phyloP scores from a whole-genome alignment of 108 stramenopile genomes.

The Skeletonema potamos region DNA sequence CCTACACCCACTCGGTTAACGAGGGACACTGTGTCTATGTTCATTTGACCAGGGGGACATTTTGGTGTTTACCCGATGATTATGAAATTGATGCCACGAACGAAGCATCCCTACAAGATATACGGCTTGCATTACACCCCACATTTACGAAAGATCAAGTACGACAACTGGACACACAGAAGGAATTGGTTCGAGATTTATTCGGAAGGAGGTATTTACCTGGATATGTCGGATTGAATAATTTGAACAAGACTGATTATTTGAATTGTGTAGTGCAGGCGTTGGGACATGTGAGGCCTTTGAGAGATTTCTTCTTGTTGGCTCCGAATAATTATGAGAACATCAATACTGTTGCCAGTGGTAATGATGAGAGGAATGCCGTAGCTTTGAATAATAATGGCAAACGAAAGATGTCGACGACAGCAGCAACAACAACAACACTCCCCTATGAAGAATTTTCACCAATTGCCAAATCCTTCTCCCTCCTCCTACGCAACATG shows the following conservation, averaged over 20 bases:
- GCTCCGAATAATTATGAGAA: conserved; percentile 6
- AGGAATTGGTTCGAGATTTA: conserved; percentile 83
- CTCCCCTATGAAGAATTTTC: conserved; percentile 40
- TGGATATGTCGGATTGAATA: conserved; percentile 95
- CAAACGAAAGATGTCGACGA: conserved; percentile 5
- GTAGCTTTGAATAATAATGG: no score
- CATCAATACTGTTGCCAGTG: not conserved
- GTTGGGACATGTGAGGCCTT: conserved; percentile 87
- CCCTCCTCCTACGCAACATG: conserved; percentile 91
- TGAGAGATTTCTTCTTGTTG: conserved; percentile 92
- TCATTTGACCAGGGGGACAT: conserved; percentile 75
- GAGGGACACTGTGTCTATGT: conserved; percentile 94
- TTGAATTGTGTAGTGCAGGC: conserved; percentile 92
- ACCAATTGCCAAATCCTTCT: conserved; percentile 76
- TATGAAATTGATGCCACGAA: conserved; percentile 89
- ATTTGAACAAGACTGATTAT: conserved; percentile 92
- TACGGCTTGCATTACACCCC: conserved; percentile 85
- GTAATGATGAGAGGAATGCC: not conserved
- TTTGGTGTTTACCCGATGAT: conserved; percentile 94
- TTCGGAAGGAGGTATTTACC: conserved; percentile 93
- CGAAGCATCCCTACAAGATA: conserved; percentile 83
- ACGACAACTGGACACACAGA: conserved; percentile 67
- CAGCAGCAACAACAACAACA: conserved; percentile 1
- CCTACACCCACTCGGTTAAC: conserved; percentile 93
- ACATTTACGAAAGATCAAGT: conserved; percentile 73